Base-by-base conservation (phyloP, 2,329 filamentous ascomycete species). In the Pseudocercospora pini-densiflorae region DNA sequence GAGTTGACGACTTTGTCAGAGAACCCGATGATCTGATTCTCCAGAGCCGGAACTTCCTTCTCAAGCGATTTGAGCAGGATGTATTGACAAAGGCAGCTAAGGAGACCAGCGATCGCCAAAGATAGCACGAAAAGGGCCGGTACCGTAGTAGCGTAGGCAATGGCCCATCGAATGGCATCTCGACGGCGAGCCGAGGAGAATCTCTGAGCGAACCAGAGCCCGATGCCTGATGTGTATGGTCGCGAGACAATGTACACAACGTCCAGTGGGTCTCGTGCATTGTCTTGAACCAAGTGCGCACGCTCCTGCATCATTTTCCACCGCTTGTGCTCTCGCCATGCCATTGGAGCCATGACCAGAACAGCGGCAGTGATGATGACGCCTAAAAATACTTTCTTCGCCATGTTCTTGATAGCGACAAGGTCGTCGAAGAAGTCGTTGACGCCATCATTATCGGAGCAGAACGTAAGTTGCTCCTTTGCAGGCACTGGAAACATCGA, bases 51-150 rank as follows among this genome's bases (percentile, higher is more conserved):
- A 0, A 93, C 89, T 75, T 94, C 87, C 75, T 90, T 87, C 77
- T 93, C 84, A 61, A 97, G 86, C 1, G 87, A 83, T 68, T 83
- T 87, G 62, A 97, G 86, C n/a, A 97, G 82, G 62, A 94, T 84
- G 71, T 87, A 91, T 81, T 97, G 93, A 77, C 91, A 95, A 40
- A 94, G 82, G 77, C 92, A 96, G 24, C 91, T 89, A 73, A 97
- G 87, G 54, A 96, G 86, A 2, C 93, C 93, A 1, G 93, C 92
- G 9, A 96, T 75, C 9, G 91, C 94, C 47, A 97, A 88, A 5
- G 90, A 90, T 6, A 97, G 85, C 5, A 97, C 87, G 74, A 97
- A 94, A n/a, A 97, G 83, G 19, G 93, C 94, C 0, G 92, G 88
- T 0, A 90, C 81, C 0, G 93, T 93, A 0, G 93, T 97, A n/a